phyloP scores from a whole-genome alignment of 805 yeast species.

The Yarrowia sp. region DNA sequence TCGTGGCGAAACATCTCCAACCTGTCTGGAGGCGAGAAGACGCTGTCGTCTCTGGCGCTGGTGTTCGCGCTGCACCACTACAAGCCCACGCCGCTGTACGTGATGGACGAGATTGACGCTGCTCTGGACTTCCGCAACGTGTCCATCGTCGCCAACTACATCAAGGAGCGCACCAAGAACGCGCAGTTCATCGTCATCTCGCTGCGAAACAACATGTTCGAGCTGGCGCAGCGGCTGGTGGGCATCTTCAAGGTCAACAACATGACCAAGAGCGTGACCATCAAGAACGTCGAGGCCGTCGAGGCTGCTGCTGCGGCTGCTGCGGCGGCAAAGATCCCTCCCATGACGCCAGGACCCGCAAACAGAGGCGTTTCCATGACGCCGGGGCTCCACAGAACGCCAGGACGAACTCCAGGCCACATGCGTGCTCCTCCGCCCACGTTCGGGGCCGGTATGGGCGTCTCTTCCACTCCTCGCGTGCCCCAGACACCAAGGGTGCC shows the following conservation, averaged over 20 bases:
- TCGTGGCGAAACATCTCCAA: slow-evolving; percentile 96
- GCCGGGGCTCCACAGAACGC: neutral
- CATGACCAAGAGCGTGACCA: slow-evolving; percentile 81
- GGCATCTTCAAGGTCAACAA: slow-evolving; percentile 93
- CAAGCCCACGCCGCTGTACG: slow-evolving; percentile 95
- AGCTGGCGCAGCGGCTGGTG: slow-evolving; percentile 86
- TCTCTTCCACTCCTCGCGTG: neutral
- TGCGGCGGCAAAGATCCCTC: slow-evolving; percentile 8
- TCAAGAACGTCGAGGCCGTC: slow-evolving; percentile 57
- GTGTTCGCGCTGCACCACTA: slow-evolving; percentile 95
- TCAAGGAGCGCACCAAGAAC: slow-evolving; percentile 90
- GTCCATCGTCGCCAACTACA: slow-evolving; percentile 95
- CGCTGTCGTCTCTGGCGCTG: slow-evolving; percentile 87
- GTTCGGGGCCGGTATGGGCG: slow-evolving; percentile 10
- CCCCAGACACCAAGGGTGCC: neutral
- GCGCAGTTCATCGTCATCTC: slow-evolving; percentile 97
- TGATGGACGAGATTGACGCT: slow-evolving; percentile 99
- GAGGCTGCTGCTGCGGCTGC: slow-evolving; percentile 18
- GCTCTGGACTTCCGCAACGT: slow-evolving; percentile 97
- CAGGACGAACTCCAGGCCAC: neutral
- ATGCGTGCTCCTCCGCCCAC: neutral
- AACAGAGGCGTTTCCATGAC: neutral
- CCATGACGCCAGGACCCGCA: slow-evolving; percentile 7
- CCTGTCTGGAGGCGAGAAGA: slow-evolving; percentile 96
- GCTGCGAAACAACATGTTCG: slow-evolving; percentile 95